A percentile compares a stretch with the other conserved stretches of the same genome.
These are phyloP conservation scores for Mixia osmundae DNA, from an alignment of 1,284 basidiomycete genomes.

Conservation along the genomic window DNA sequence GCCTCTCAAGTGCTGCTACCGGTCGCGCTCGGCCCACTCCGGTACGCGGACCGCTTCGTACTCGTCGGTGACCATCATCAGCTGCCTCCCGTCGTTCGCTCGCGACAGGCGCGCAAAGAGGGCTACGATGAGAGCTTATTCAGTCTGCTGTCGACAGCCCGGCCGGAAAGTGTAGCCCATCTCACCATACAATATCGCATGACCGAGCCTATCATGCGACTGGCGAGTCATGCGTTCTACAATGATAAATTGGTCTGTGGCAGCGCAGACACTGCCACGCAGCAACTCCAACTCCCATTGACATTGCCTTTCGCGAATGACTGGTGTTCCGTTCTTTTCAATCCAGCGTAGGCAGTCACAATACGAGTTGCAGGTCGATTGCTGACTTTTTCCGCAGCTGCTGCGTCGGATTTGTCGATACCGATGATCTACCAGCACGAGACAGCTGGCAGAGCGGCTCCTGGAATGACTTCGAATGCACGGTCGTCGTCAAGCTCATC, in stretches of 20 bases:
- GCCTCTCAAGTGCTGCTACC: constrained; percentile 94
- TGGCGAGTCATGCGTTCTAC: constrained; percentile 81
- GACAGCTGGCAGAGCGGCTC: constrained; percentile 68
- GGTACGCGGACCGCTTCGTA: constrained; percentile 71
- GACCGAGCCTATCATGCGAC: constrained; percentile 85
- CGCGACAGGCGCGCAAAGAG: constrained; percentile 47
- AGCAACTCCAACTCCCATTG: constrained; percentile 35
- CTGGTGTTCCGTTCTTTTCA: constrained; percentile 33
- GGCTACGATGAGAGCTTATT: constrained; percentile 82
- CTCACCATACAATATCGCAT: constrained; percentile 80
- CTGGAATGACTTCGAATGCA: constrained; percentile 67
- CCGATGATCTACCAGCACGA: constrained; percentile 45
- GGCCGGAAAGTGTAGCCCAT: constrained; percentile 59
- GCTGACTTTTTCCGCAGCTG: no score
- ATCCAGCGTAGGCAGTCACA: constrained; percentile 37
- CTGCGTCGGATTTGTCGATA: constrained; percentile 80
- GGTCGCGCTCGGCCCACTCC: constrained; percentile 75
- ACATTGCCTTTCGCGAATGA: no score
- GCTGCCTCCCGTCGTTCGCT: constrained; percentile 68
- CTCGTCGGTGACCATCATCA: constrained; percentile 95
- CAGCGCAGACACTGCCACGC: constrained; percentile 39
- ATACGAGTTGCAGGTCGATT: no score
- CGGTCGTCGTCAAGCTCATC: constrained; percentile 26
- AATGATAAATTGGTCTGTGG: constrained; percentile 54
- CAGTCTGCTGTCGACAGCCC: constrained; percentile 57